Evolutionary conservation across 805 yeast species (phyloP), one percentile per base, ranked within the genome.

Genomic region (Metschnikowia gruessii): DNA sequence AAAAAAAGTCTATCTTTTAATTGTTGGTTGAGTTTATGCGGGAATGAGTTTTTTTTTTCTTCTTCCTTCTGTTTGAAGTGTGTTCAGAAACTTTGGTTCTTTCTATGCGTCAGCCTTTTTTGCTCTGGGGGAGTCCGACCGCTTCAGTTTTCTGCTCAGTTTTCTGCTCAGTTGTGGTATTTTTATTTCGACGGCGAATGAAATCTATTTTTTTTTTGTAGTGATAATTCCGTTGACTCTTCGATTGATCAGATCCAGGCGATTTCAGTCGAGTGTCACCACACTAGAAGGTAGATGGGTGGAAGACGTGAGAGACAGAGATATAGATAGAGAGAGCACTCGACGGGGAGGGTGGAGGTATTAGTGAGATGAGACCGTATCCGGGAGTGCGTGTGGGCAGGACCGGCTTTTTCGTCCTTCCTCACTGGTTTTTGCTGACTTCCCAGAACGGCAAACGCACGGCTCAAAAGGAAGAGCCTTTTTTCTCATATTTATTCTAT

Each of bases 301-400:
- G 28, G 28, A 11, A 10, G 15, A 30, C 17, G 17, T n/a, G 33
- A 30, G 17, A n/a, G 33, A 15, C 33, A 30, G 33, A 30, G 33
- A 30, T 13, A 30, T n/a, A n/a, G 33, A 30, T 13, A 30, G 17
- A 30, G 17, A 15, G 24, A 8, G 21, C 4, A 18, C 4, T 18
- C 37, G 24, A 35, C 24, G 37, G 24, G 37, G 37, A n/a, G 35
- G 36, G 26, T 16, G 35, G 17, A 24, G 36, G 36, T 19, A 26
- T 22, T 15, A 11, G 40, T 13, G 30, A 40, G 42, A 39, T 30
- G 36, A 17, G 41, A 31, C 30, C 17, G 33, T 22, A n/a, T 19
- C 31, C 31, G 21, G 37, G 37, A 40, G 31, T 36, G 37, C 31
- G 31, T 36, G 40, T 37, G 32, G 32, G 17, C 32, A 37, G 40